Conservation (phyloP, 1,284 basidiomycete species). For the Ustilago xerochloae region DNA sequence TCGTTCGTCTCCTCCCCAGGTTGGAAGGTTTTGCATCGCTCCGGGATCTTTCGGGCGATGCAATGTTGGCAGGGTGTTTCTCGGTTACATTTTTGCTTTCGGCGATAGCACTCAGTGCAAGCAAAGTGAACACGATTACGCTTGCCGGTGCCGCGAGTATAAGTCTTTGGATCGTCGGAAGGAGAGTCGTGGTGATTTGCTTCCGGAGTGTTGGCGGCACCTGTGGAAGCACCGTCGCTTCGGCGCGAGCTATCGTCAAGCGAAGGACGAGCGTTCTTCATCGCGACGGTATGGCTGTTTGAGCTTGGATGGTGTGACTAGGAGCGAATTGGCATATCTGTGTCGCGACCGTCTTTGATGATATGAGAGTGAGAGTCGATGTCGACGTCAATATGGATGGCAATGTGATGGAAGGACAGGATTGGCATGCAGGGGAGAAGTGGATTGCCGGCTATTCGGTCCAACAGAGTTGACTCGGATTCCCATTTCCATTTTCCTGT, state of each 20-base stretch:
- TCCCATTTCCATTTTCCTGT: not conserved
- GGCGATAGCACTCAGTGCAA: conserved; percentile 65
- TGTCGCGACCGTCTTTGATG: no score
- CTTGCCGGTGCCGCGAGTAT: conserved; percentile 40
- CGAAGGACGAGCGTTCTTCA: conserved; percentile 23
- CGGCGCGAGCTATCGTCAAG: conserved; percentile 26
- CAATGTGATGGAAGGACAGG: not conserved
- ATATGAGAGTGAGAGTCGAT: no score
- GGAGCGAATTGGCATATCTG: not conserved
- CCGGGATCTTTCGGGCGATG: conserved; percentile 63
- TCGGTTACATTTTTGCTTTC: conserved; percentile 65
- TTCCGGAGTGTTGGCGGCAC: conserved; percentile 34
- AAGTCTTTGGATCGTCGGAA: conserved; percentile 26
- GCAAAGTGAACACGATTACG: conserved; percentile 62
- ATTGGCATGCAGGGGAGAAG: not conserved
- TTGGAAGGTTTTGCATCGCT: conserved; percentile 63
- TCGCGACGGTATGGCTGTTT: not conserved
- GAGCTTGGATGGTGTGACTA: not conserved
- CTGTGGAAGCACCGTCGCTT: conserved; percentile 31
- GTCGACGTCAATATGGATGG: not conserved
- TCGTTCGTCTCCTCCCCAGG: conserved; percentile 59
- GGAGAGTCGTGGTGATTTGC: conserved; percentile 21
- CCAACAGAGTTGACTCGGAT: not conserved
- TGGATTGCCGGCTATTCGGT: not conserved
- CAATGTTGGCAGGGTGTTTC: conserved; percentile 66